phyloP scores from a whole-genome alignment of 148 eudicot genomes.

The Limonium bicolor region DNA sequence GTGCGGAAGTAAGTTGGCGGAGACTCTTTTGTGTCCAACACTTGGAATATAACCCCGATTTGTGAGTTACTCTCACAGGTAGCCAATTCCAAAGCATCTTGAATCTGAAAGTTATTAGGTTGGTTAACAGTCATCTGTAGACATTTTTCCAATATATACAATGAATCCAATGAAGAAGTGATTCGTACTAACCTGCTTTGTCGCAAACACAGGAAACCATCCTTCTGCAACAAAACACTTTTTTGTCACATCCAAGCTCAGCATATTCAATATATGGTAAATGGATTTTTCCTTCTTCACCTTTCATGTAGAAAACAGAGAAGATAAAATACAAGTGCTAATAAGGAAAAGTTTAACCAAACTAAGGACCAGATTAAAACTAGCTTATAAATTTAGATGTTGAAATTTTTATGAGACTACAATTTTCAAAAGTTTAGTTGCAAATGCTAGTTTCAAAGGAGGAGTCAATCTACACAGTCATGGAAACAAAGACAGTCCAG shows the following conservation, averaged over 20 bases:
- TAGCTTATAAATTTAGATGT: too few relatives aligned
- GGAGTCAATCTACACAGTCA: too few relatives aligned
- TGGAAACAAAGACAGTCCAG: too few relatives aligned
- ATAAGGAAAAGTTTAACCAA: not conserved
- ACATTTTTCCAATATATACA: slow-evolving; percentile 1
- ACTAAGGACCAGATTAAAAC: not conserved
- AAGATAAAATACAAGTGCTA: not conserved
- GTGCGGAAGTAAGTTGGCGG: slow-evolving; percentile 91
- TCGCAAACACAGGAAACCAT: slow-evolving; percentile 92
- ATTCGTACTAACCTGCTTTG: slow-evolving; percentile 43
- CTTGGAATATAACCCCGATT: slow-evolving; percentile 87
- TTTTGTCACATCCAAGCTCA: slow-evolving; percentile 91
- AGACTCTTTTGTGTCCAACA: slow-evolving; percentile 63
- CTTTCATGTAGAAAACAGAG: slow-evolving; percentile 16
- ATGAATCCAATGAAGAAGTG: not conserved
- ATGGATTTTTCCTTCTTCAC: slow-evolving; percentile 84
- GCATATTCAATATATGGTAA: slow-evolving; percentile 92
- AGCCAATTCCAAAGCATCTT: slow-evolving; percentile 71
- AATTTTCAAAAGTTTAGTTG: too few relatives aligned
- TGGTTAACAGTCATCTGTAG: slow-evolving; percentile 3
- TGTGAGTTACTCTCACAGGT: slow-evolving; percentile 75
- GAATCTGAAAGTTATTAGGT: slow-evolving; percentile 40
- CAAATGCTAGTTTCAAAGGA: too few relatives aligned
- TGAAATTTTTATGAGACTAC: too few relatives aligned
- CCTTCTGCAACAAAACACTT: slow-evolving; percentile 99